These are phyloP conservation scores for Trichoderma gamsii DNA, from an alignment of 495 filamentous ascomycete genomes.

Conservation along the genomic window DNA sequence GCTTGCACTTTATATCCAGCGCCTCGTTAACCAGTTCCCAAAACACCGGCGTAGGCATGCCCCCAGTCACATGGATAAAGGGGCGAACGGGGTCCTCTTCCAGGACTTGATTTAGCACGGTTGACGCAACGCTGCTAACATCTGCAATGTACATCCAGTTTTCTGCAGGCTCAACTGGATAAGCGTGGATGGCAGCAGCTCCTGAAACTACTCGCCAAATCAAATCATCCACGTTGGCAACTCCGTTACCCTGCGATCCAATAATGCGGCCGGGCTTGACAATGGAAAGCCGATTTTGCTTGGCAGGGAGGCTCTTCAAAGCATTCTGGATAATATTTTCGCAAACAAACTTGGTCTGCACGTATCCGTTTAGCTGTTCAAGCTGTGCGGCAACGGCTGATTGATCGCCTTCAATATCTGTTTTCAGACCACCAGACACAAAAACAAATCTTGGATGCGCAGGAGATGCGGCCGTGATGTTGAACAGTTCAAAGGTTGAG, in stretches of 20 bases:
- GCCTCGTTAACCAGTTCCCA: not conserved
- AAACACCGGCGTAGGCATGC: not conserved
- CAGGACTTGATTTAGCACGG: not conserved
- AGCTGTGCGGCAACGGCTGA: not conserved
- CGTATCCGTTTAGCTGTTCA: not conserved
- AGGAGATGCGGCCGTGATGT: not conserved
- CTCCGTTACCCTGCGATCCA: not conserved
- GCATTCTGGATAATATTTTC: not conserved
- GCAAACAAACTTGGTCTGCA: slow-evolving; percentile 3
- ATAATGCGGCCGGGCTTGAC: slow-evolving; percentile 10
- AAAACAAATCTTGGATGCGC: not conserved
- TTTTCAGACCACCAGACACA: not conserved
- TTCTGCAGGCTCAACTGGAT: not conserved
- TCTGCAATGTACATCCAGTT: slow-evolving; percentile 4
- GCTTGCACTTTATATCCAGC: not conserved
- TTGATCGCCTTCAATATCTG: not conserved
- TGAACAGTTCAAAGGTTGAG: not conserved
- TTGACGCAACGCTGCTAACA: not conserved
- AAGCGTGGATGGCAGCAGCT: not conserved
- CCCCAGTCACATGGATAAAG: not conserved
- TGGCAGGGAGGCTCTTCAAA: not conserved
- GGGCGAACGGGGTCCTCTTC: not conserved
- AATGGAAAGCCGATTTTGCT: not conserved
- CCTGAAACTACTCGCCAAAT: not conserved
- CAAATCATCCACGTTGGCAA: slow-evolving; percentile 6